Percentiles rank a stretch among this genome's conserved stretches.
Evolutionary conservation across 2,329 filamentous ascomycete genomes (phyloP).

Genomic region (Microdochium nivale): DNA sequence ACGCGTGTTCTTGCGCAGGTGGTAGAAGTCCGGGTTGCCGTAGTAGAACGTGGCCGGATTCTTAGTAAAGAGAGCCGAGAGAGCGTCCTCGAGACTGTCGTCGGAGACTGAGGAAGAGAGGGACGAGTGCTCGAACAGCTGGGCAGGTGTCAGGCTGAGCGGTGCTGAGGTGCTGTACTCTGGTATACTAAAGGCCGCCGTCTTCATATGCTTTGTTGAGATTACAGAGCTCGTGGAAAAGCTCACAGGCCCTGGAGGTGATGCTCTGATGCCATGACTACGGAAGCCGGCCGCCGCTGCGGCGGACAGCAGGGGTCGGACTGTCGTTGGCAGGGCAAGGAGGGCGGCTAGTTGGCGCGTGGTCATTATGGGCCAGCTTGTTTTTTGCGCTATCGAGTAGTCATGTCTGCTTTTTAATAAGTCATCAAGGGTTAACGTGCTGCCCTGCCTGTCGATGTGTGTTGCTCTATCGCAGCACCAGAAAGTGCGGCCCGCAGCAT

Average conservation of each 20-base stretch:
- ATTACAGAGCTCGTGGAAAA: conserved; percentile 4
- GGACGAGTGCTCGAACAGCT: conserved; percentile 20
- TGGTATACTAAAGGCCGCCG: conserved; percentile 18
- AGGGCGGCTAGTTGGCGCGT: conserved; percentile 12
- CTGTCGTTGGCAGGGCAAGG: conserved; percentile 15
- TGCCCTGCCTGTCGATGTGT: neutral
- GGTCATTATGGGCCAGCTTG: conserved; percentile 6
- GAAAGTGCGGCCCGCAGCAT: neutral
- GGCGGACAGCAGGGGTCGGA: conserved; percentile 14
- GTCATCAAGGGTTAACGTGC: neutral
- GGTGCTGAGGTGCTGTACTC: conserved; percentile 13
- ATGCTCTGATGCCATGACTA: neutral
- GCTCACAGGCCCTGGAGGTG: neutral
- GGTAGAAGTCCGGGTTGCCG: conserved; percentile 26
- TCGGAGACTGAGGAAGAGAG: conserved; percentile 10
- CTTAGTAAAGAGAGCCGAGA: conserved; percentile 15
- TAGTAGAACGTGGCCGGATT: conserved; percentile 16
- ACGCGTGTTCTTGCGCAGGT: conserved; percentile 41
- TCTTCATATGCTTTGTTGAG: conserved; percentile 8
- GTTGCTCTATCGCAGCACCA: neutral
- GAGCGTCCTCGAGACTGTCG: conserved; percentile 12
- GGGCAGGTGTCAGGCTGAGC: conserved; percentile 16
- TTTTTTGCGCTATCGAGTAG: neutral
- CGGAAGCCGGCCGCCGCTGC: conserved; percentile 1
- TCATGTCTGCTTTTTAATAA: neutral